Base-by-base conservation (phyloP, 140 eudicot species). In the Anethum foeniculum region DNA sequence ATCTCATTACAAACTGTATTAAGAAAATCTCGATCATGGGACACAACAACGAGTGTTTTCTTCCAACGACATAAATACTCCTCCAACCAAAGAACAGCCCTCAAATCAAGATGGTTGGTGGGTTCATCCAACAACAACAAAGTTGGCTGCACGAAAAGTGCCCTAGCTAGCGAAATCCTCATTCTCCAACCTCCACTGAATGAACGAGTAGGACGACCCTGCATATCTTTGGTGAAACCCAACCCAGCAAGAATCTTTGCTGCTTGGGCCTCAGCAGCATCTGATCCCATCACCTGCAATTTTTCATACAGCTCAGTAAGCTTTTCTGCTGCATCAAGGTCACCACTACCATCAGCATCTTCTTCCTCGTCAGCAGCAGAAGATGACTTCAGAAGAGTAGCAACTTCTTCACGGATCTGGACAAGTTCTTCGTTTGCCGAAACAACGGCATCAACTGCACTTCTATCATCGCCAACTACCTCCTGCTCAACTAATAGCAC, bases 361-460 rank as follows among this genome's bases (percentile, higher is more conserved):
- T 81, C 86, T 15, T 86, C 86, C 28, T 62, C 89, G 27, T 28
- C 80, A 36, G 56, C 83, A 15, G 49, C 86, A 25, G 78, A 54
- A 25, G 93, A 44, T 44, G 82, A 69, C 80, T 85, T 80, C 54
- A 80, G 86, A 62, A 92, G 86, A 7, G 84, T 36, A 19, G 88
- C 96, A 85, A 82, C 97, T 86, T 92, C 96, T 81, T 87, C 32
- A 16, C 97, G 82, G 14, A 90, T 80, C 72, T 77, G 86, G 62
- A 92, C 69, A 65, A 92, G 93, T 80, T 92, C 97, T 60, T 90
- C 97, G 60, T 92, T 90, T n/a, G 97, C 97, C 27, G 97, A 89
- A 76, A 92, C 96, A 27, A 92, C 97, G 23, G 96, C 97, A 83
- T 92, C 91, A 64, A 90, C 84, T 3, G 97, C 97, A 39, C 87